Base-by-base conservation (phyloP, 1,139 yeast species). In the Candida mesenterica region DNA sequence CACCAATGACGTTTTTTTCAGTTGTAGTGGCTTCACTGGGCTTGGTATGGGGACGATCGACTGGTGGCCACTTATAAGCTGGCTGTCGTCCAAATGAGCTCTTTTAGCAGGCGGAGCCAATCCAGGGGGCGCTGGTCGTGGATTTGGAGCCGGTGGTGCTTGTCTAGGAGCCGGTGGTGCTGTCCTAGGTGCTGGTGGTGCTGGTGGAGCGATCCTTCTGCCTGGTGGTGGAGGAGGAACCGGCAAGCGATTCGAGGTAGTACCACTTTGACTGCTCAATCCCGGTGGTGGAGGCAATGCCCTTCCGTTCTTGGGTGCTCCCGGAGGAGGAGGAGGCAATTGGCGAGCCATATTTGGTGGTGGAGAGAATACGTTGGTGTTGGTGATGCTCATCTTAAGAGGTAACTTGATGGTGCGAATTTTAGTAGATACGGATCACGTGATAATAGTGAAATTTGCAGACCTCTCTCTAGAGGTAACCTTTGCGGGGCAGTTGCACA, bases 261-360 rank as follows among this genome's bases (percentile, higher is more conserved):
- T 9, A 19, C 22, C 9, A 6, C 8, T 19, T 6, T 19, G 22
- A 6, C 28, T 15, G 5, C 8, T 25, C 26, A 24, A 30, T 45
- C 65, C 28, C 4, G 28, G 28, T 10, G 58, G 55, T 13, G 52
- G 50, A 8, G 52, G 54, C 12, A 47, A 40, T 19, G 48, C 38
- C 28, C 49, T 36, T 19, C 22, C 22, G 9, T 25, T 25, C 28
- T 25, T 13, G 17, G 14, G 22, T 19, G 22, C 22, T 14, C 28
- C 28, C 5, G 61, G 62, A 9, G 63, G 62, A 3, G 65, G 65
- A 9, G 63, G 63, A 5, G 61, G 63, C 39, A 53, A 44, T 33
- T 55, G 50, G 19, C 56, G 54, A 29, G 56, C 61, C 62, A 59
- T 57, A 6, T 19, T 19, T 6, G 9, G 9, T 19, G 22, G 8